phyloP scores from a whole-genome alignment of 2,329 filamentous ascomycete species.

The Pyrenophora tritici-repentis region DNA sequence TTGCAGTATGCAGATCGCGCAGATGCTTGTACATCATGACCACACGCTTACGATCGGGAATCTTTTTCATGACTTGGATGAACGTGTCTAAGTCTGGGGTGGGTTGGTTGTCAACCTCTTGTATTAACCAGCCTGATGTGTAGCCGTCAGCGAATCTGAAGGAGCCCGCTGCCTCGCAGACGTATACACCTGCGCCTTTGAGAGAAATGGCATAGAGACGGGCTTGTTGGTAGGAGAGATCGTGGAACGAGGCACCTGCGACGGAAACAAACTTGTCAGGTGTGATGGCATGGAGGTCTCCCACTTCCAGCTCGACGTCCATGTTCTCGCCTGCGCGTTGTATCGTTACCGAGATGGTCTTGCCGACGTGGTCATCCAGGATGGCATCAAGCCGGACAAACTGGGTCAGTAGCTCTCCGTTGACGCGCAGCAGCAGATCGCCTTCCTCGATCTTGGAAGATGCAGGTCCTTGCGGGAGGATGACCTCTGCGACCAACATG shows the following conservation, averaged over 20 bases:
- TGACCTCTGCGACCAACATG: conserved; percentile 95
- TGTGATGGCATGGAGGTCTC: conserved; percentile 90
- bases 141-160: conserved; percentile 89
- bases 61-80: conserved; percentile 84
- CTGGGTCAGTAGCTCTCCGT: conserved; percentile 88
- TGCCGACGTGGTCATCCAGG: conserved; percentile 82
- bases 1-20: conserved; percentile 88
- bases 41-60: conserved; percentile 80
- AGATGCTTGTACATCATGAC: conserved; percentile 97
- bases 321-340: conserved; percentile 88
- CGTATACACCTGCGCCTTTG: conserved; percentile 77
- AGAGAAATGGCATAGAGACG: conserved; percentile 90
- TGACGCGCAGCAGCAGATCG: conserved; percentile 90
- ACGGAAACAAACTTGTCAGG: conserved; percentile 95
- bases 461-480: conserved; percentile 87
- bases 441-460: conserved; percentile 89
- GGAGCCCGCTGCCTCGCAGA: conserved; percentile 92
- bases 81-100: conserved; percentile 87
- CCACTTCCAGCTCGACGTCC: conserved; percentile 81
- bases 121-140: conserved; percentile 90
- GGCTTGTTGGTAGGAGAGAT: conserved; percentile 97
- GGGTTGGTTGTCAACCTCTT: conserved; percentile 88
- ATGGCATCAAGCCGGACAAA: conserved; percentile 92
- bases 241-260: conserved; percentile 91
- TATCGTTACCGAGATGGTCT: conserved; percentile 77